phyloP scores from a whole-genome alignment of 148 eudicot genomes.

The Rhododendron henanense region DNA sequence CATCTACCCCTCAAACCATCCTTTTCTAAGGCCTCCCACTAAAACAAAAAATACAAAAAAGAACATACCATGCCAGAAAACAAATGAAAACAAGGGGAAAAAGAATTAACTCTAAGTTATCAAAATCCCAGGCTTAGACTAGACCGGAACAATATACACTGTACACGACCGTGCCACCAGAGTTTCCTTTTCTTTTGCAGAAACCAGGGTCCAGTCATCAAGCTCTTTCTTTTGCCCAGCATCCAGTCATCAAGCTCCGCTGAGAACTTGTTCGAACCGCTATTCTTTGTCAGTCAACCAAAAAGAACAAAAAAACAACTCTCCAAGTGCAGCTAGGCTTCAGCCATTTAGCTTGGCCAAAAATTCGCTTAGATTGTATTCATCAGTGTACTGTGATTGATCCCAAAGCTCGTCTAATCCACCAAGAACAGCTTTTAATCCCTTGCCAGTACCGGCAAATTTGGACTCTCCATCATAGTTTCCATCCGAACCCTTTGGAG shows the following conservation, averaged over 20 bases:
- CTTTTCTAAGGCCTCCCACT: conserved; percentile 3
- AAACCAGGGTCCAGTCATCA: neutral
- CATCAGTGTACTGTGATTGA: conserved; percentile 96
- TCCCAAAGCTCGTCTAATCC: conserved; percentile 99
- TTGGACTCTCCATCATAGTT: conserved; percentile 45
- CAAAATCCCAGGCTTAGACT: conserved; percentile 19
- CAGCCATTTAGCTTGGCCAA: conserved; percentile 67
- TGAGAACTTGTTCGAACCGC: conserved; percentile 51
- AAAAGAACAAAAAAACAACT: conserved; percentile 32
- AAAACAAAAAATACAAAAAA: neutral
- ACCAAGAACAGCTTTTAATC: conserved; percentile 84
- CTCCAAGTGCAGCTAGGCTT: neutral
- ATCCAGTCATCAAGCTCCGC: conserved; percentile 42
- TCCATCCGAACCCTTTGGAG: conserved; percentile 37
- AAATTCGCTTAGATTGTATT: conserved; percentile 82
- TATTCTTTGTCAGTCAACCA: conserved; percentile 68
- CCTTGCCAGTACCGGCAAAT: conserved; percentile 61
- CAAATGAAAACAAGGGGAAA: neutral
- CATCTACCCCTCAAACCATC: conserved; percentile 2
- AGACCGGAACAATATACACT: conserved; percentile 15
- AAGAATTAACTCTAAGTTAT: neutral
- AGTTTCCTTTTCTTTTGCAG: neutral
- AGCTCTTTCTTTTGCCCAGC: neutral
- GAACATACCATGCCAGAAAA: neutral
- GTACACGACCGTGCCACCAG: conserved; percentile 10